Evolutionary conservation across 2,329 filamentous ascomycete species (phyloP), one percentile per base, ranked within the genome.

Genomic region (Mycosphaerella arachidis): DNA sequence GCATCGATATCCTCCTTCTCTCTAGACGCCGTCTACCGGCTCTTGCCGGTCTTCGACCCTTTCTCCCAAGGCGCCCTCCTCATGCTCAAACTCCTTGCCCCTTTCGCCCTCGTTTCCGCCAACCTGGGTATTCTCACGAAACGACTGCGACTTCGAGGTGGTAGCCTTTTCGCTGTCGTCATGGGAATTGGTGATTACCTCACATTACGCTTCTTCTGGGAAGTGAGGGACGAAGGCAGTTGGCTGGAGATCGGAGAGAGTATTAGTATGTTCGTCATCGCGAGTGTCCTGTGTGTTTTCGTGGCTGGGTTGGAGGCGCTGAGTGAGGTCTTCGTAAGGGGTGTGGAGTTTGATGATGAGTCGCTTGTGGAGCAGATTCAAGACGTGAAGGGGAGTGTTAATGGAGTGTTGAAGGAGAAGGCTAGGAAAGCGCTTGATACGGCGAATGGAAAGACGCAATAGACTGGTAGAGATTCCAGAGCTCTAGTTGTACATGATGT

Each of bases 231-330:
- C 68, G 94, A 99, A 73, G 94, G 94, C 0, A 94, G 89, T 24
- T 99, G 94, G 94, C 78, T 99, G 61, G 94, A 99, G 73, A 99
- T 99, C 72, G 94, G 94, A 33, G 96, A 91, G 30, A 97, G 91
- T 3, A 99, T 99, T 66, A 96, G 86, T 70, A 92, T 97, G 74
- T 99, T 97, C 75, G 86, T 87, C 62, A 97, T 99, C 77, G 93
- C 92, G 18, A 97, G 91, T 74, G 74, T 91, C 67, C 72, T 97
- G 48, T 94, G 92, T 67, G 87, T 96, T 8, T 99, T 99, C 77
- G 92, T 99, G 48, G 91, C 92, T 0, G 86, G 84, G 13, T 77
- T 99, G 50, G 94, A 99, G 77, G 87, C 89, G 16, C 84, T 96
- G 3, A 96, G 92, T 71, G 90, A 90, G 69, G 75, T 89, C 52